phyloP scores from a whole-genome alignment of 179 eudicot genomes.

The Amaranthus tricolor region DNA sequence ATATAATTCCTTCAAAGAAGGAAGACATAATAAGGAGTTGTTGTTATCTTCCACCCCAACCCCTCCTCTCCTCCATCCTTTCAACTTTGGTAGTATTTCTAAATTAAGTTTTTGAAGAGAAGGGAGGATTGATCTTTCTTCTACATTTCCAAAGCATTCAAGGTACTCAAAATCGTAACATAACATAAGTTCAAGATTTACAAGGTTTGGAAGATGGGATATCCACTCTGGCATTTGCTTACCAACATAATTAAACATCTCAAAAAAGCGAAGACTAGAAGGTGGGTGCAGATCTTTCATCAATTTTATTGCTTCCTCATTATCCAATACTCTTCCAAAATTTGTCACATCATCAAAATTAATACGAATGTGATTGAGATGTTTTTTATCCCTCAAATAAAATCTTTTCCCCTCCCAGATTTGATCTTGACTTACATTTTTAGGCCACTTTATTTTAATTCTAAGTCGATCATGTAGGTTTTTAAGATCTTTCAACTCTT shows the following conservation, averaged over 20 bases:
- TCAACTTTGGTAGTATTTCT: constrained; percentile 1
- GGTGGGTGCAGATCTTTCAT: constrained; percentile 21
- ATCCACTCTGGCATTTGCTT: no score
- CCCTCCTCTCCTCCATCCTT: background rate
- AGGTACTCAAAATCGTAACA: constrained; percentile 11
- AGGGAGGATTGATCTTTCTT: constrained; percentile 4
- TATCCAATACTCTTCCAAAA: background rate
- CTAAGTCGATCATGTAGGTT: no score
- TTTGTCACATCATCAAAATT: fast-evolving
- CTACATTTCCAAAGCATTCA: background rate
- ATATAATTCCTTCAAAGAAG: background rate
- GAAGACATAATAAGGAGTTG: background rate
- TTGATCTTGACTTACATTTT: no score
- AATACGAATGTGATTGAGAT: background rate
- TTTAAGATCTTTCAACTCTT: background rate
- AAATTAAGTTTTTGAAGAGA: constrained; percentile 12
- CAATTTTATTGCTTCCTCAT: constrained; percentile 8
- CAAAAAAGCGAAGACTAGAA: no score
- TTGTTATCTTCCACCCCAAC: no score
- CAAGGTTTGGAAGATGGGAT: constrained; percentile 15
- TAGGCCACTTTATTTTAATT: no score
- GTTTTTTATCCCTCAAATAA: background rate
- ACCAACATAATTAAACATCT: no score
- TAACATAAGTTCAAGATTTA: background rate
- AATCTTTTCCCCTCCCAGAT: no score